Evolutionary conservation across 768 basidiomycete genomes (phyloP), one percentile per base, ranked within the genome.

Genomic region (Paxillus rubicundulus): DNA sequence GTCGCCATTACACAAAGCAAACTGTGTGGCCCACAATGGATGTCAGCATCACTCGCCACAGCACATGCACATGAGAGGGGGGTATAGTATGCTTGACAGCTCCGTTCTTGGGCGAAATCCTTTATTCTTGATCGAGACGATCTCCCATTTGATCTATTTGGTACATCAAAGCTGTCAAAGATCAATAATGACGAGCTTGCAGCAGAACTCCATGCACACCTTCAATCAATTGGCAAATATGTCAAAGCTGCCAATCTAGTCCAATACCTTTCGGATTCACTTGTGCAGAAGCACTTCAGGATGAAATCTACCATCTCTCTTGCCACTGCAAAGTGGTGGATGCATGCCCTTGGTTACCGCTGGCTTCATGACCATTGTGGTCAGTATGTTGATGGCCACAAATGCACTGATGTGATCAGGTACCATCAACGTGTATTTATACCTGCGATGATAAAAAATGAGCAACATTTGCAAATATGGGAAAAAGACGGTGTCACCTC

Each of bases 281-380:
- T 3, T 34, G 49, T 57, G 27, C 54, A 52, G 45, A 32, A 8
- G 28, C 32, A 52, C 8, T 56, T 50, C 17, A 57, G 57, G 9
- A 36, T 63, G 5, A 59, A 49, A 17, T 58, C 61, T 32, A 52
- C 49, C 0, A 59, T 70, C 34, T 56, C 55, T 8, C 48, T 64
- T 1, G 40, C 54, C 12, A 78, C 73, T 0, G 77, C 74, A 14
- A 45, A 57, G 9, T 53, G 55, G 1, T 79, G 78, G 76, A 59
- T 80, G 37, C 27, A 54, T 12, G 54, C 41, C 8, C 38, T 70
- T 18, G 60, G 56, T 5, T 68, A 64, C 42, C 40, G 54, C 32
- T 70, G 60, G 62, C 47, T 9, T 6, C 30, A 50, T 17, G 50
- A 52, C 9, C 52, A 50, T 10, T 56, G 55, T n/a, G 70, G 65